Conservation (phyloP, 129 eudicot species). For the Oenanthe sinensis region DNA sequence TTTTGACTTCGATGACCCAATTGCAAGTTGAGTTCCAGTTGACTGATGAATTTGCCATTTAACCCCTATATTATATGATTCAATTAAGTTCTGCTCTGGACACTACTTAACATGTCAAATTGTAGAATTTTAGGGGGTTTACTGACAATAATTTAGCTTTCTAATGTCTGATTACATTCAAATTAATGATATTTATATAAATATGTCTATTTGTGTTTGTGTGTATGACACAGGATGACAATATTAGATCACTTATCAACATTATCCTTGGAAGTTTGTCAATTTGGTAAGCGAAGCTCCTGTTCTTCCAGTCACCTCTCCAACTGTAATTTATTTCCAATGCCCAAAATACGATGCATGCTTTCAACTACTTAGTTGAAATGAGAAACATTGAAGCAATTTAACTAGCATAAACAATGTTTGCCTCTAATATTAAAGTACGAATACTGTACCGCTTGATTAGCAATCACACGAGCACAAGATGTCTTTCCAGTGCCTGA, state of each 20-base stretch:
- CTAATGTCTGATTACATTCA: no score
- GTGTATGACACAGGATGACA: not conserved
- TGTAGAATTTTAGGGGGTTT: no score
- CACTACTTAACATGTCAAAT: no score
- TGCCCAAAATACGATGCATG: not conserved
- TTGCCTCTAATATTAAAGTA: not conserved
- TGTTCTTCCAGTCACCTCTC: not conserved
- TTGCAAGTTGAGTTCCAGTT: no score
- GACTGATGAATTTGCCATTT: no score
- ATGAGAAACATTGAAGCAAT: not conserved
- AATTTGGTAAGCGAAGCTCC: not conserved
- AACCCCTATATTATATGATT: no score
- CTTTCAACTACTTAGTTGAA: not conserved
- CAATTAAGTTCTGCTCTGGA: no score
- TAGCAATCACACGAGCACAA: slow-evolving; percentile 96
- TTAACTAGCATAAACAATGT: no score
- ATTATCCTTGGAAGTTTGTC: not conserved
- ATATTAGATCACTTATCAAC: not conserved
- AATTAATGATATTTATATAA: no score
- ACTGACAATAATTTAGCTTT: no score
- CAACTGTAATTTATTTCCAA: not conserved
- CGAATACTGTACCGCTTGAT: slow-evolving; percentile 62
- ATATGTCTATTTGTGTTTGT: no score
- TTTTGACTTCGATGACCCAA: no score
- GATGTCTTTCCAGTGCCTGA: slow-evolving; percentile 99